phyloP scores from a whole-genome alignment of 2,329 filamentous ascomycete species.

The Ceratocystis lukuohia region DNA sequence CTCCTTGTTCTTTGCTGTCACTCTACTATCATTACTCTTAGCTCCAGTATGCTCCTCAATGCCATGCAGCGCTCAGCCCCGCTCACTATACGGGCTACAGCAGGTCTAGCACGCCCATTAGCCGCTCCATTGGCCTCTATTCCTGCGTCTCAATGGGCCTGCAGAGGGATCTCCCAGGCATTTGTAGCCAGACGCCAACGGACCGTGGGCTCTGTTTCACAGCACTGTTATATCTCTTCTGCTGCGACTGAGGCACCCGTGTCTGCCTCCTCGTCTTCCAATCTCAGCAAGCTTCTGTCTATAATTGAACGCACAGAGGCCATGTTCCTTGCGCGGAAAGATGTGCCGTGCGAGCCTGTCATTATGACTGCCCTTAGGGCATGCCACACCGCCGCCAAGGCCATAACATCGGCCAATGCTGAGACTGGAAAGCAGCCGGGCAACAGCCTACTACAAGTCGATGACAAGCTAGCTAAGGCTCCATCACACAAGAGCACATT shows the following conservation, averaged over 20 bases:
- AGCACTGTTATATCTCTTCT: background rate
- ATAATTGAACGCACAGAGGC: conserved; percentile 33
- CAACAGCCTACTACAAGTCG: conserved; percentile 27
- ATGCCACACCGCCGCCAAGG: conserved; percentile 34
- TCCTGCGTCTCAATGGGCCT: background rate
- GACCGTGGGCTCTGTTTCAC: background rate
- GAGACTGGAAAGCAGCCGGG: conserved; percentile 8
- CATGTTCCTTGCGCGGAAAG: conserved; percentile 33
- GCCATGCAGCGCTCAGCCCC: conserved; percentile 8
- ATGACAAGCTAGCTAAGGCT: conserved; percentile 20
- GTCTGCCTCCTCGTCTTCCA: conserved; percentile 24
- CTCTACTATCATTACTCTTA: background rate
- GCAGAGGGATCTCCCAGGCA: background rate
- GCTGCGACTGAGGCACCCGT: background rate
- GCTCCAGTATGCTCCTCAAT: background rate
- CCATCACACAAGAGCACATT: conserved; percentile 10
- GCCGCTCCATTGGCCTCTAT: background rate
- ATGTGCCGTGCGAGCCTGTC: conserved; percentile 33
- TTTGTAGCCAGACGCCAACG: background rate
- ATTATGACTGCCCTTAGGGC: conserved; percentile 33
- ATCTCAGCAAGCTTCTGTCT: conserved; percentile 30
- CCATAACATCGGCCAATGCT: conserved; percentile 27
- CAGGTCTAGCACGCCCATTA: background rate
- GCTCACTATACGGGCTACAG: conserved; percentile 1
- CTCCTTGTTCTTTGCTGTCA: background rate